Evolutionary conservation across 2,329 filamentous ascomycete genomes (phyloP).

Genomic region (Paecilomyces formosus): DNA sequence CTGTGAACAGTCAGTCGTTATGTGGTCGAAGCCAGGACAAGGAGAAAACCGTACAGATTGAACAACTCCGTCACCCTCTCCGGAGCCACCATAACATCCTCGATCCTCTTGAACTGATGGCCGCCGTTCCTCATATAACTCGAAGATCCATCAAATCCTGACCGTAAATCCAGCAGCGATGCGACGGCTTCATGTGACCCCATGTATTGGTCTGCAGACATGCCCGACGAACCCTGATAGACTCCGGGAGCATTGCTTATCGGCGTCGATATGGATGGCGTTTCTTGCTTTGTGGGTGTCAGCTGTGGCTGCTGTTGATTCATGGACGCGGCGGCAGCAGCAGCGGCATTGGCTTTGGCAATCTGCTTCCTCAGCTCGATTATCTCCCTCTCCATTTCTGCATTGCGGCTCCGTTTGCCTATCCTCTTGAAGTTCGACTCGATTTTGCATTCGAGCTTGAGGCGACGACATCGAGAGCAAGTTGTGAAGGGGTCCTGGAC

Average conservation of each 20-base stretch:
- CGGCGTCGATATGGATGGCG: conserved; percentile 19
- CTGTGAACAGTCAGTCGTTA: conserved; percentile 33
- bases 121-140: conserved; percentile 42
- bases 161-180: conserved; percentile 43
- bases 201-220: conserved; percentile 37
- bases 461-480: conserved; percentile 56
- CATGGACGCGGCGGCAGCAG: conserved; percentile 12
- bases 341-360: conserved; percentile 21
- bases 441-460: conserved; percentile 58
- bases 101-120: conserved; percentile 45
- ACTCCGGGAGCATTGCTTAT: conserved; percentile 23
- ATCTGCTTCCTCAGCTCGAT: conserved; percentile 44
- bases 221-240: conserved; percentile 27
- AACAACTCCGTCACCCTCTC: conserved; percentile 40
- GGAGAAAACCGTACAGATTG: conserved; percentile 28
- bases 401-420: conserved; percentile 59
- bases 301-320: conserved; percentile 13
- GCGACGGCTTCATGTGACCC: conserved; percentile 44
- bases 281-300: conserved; percentile 22
- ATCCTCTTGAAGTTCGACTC: conserved; percentile 63
- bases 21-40: background rate
- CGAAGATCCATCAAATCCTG: conserved; percentile 34
- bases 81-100: conserved; percentile 38
- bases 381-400: conserved; percentile 55
- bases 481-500: conserved; percentile 55